phyloP scores from a whole-genome alignment of 1,284 basidiomycete genomes.

The Pseudozyma thailandica region DNA sequence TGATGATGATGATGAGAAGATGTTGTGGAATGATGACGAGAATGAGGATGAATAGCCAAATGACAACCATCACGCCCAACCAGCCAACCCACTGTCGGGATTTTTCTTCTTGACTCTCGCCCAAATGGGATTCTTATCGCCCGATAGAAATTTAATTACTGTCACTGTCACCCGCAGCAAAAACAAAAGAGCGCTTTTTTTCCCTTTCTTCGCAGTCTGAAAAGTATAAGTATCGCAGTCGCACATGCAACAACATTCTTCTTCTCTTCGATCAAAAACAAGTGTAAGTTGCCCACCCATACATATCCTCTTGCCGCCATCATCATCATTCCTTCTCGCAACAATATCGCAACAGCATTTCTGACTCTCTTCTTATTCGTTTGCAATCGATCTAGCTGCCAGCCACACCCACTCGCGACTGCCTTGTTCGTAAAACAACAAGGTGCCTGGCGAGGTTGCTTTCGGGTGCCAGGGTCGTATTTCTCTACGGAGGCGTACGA shows the following conservation, averaged over 20 bases:
- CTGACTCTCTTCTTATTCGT: neutral
- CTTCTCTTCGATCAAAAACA: conserved; percentile 61
- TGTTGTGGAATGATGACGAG: conserved; percentile 5
- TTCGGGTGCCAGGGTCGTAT: conserved; percentile 49
- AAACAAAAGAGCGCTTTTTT: neutral
- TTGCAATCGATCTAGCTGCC: conserved; percentile 44
- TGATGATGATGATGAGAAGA: too few species aligned
- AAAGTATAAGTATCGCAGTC: conserved; percentile 20
- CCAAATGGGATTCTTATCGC: conserved; percentile 29
- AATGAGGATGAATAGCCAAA: conserved; percentile 7
- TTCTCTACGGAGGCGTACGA: conserved; percentile 6
- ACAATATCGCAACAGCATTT: neutral
- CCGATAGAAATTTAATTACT: conserved; percentile 2
- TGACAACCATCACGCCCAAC: neutral
- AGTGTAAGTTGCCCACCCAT: conserved; percentile 53
- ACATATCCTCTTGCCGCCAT: conserved; percentile 4
- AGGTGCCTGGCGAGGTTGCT: conserved; percentile 43
- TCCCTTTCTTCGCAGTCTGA: neutral
- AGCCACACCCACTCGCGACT: conserved; percentile 64
- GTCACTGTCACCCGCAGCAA: too few species aligned
- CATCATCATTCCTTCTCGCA: neutral
- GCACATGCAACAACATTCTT: conserved; percentile 11
- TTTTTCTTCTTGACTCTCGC: neutral
- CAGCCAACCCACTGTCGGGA: too few species aligned
- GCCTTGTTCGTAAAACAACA: conserved; percentile 16